These are phyloP conservation scores for Coemansia sp. DNA, from an alignment of 192 early-diverging fungal genomes.

Conservation along the genomic window DNA sequence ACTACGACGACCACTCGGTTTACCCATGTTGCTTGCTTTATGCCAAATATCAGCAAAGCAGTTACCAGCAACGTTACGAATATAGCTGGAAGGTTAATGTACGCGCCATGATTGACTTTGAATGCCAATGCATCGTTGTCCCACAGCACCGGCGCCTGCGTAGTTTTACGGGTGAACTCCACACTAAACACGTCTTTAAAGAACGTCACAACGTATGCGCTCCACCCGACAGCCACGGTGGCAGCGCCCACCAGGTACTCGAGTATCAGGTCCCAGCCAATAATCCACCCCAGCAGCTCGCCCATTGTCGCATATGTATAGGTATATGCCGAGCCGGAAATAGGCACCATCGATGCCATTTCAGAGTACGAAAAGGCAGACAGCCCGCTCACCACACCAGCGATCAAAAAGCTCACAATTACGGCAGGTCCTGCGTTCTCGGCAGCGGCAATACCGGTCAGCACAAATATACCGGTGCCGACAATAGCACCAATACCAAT, in stretches of 20 bases:
- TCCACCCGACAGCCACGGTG: slow-evolving; percentile 82
- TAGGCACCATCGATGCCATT: slow-evolving; percentile 82
- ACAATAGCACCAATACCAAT: slow-evolving; percentile 78
- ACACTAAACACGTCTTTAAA: slow-evolving; percentile 62
- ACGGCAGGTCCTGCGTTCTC: slow-evolving; percentile 81
- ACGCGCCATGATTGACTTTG: slow-evolving; percentile 47
- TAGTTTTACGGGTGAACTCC: slow-evolving; percentile 57
- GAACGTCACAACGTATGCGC: slow-evolving; percentile 74
- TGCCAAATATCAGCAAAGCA: slow-evolving; percentile 66
- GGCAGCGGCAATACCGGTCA: slow-evolving; percentile 71
- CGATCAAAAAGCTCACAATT: slow-evolving; percentile 77
- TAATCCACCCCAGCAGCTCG: slow-evolving; percentile 86
- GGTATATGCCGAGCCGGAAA: slow-evolving; percentile 85
- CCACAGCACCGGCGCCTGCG: slow-evolving; percentile 74
- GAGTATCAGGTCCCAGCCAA: slow-evolving; percentile 88
- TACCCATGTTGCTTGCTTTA: slow-evolving; percentile 69
- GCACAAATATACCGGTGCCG: slow-evolving; percentile 81
- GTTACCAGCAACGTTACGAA: slow-evolving; percentile 67
- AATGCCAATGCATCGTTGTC: slow-evolving; percentile 42
- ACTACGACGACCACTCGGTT: slow-evolving; percentile 70
- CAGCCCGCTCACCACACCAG: slow-evolving; percentile 70
- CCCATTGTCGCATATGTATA: slow-evolving; percentile 86
- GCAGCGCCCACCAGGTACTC: slow-evolving; percentile 87
- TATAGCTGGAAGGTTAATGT: slow-evolving; percentile 78
- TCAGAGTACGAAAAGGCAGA: slow-evolving; percentile 86